Evolutionary conservation across 768 basidiomycete genomes (phyloP).

Genomic region (Trametes meyenii): DNA sequence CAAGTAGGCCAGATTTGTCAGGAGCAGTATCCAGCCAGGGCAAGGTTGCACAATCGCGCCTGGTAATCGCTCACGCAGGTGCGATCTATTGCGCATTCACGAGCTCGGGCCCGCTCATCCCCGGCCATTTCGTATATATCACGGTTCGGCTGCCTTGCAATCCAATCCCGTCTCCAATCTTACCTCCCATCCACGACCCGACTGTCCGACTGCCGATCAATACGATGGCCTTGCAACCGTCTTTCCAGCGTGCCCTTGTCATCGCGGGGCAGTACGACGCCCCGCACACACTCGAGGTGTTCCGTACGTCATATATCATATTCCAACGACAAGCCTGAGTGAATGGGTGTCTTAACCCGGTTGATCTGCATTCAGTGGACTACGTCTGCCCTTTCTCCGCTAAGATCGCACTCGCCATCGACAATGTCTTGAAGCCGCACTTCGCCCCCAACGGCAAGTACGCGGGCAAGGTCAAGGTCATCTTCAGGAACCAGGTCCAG

Average conservation of each 20-base stretch:
- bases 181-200: background rate
- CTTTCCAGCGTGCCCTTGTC: slow-evolving; percentile 57
- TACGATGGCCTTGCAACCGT: slow-evolving; percentile 79
- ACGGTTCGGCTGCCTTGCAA: background rate
- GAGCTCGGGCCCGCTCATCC: slow-evolving; percentile 3
- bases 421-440: slow-evolving; percentile 61
- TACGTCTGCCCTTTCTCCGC: slow-evolving; percentile 86
- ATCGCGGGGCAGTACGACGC: slow-evolving; percentile 61
- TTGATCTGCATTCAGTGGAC: slow-evolving; percentile 55
- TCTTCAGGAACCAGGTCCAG: slow-evolving; percentile 73
- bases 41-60: slow-evolving; percentile 1
- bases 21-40: background rate
- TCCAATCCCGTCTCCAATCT: background rate
- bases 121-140: slow-evolving; percentile 5
- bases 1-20: too few relatives aligned
- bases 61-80: background rate
- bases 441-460: slow-evolving; percentile 63
- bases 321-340: background rate
- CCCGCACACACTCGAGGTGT: slow-evolving; percentile 81
- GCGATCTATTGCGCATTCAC: slow-evolving; percentile 3
- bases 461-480: slow-evolving; percentile 70
- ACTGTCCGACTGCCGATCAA: background rate
- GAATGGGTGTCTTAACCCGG: background rate
- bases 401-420: slow-evolving; percentile 62
- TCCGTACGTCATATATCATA: slow-evolving; percentile 48